Base-by-base conservation (phyloP, 345 rosid genomes). In the Pistacia integerrima region DNA sequence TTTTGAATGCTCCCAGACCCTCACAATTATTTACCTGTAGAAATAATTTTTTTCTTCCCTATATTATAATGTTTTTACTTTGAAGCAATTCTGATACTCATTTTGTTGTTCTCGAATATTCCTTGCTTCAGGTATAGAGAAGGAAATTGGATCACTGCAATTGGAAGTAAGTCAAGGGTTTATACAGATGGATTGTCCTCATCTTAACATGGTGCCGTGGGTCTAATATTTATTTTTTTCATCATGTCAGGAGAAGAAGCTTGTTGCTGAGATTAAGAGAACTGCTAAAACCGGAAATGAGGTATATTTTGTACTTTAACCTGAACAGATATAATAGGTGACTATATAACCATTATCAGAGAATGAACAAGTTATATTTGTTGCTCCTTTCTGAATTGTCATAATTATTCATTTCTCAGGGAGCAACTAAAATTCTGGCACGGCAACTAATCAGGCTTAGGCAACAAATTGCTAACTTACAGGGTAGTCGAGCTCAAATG, bases 401-500 rank as follows among this genome's bases (percentile, higher is more conserved):
- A 20, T 44, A 55, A 4, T 59, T 48, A 9, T 65, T 70, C 58
- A 62, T 79, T 76, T n/a, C 83, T 76, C 76, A 96, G 98, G 89
- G 85, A 36, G 98, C 97, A 1, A 91, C 99, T 64, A 96, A 93
- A 92, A 82, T 77, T 81, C 84, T 96, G 72, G 98, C 99, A 17
- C 82, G 93, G 49, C 99, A 96, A 75, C 89, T 96, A 61, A 74
- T 96, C 57, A 87, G 98, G 83, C 89, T 93, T 52, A 93, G 98
- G 79, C 97, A 95, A 74, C 99, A 95, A 81, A 95, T 95, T 73
- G 86, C 91, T 63, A 92, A 91, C 67, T 85, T 95, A 78, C 98
- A 95, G 84, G 92, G 97, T 48, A 95, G 99, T 85, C 90, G 97
- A 81, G 98, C 98, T 87, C 99, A 95, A 80, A 90, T 95, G 90